These are phyloP conservation scores for Isoetes taiwanensis DNA, from an alignment of 75 land plant species.

Conservation along the genomic window DNA sequence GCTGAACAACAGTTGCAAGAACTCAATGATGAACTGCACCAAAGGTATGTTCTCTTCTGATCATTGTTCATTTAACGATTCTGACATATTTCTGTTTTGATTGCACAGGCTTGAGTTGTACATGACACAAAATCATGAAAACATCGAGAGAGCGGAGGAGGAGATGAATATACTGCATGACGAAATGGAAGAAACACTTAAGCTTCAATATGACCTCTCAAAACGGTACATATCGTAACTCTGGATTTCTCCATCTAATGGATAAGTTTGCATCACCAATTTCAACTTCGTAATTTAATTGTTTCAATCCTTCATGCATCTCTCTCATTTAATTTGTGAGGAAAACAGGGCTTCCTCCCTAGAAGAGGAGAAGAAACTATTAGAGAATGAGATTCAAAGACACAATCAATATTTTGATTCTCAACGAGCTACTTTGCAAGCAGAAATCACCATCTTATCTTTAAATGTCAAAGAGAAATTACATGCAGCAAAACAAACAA, in stretches of 20 bases:
- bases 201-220: background rate
- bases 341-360: background rate
- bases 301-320: background rate
- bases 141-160: background rate
- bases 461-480: background rate
- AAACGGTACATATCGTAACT: too few relatives aligned
- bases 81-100: background rate
- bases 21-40: background rate
- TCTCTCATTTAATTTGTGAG: background rate
- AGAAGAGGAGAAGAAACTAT: background rate
- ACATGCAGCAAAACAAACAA: background rate
- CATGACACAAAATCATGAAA: constrained; percentile 3
- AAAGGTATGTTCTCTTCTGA: background rate
- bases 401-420: background rate
- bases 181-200: background rate
- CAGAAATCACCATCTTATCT: background rate
- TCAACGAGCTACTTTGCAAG: background rate
- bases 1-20: background rate
- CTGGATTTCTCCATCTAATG: too few relatives aligned
- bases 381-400: background rate
- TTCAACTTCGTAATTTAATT: background rate
- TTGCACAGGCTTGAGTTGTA: background rate
- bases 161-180: constrained; percentile 1
- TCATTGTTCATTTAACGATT: background rate
- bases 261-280: background rate